A percentile compares a stretch with the other conserved stretches of the same genome.
phyloP scores from a whole-genome alignment of 345 rosid genomes.

The Gossypium ekmanianum region DNA sequence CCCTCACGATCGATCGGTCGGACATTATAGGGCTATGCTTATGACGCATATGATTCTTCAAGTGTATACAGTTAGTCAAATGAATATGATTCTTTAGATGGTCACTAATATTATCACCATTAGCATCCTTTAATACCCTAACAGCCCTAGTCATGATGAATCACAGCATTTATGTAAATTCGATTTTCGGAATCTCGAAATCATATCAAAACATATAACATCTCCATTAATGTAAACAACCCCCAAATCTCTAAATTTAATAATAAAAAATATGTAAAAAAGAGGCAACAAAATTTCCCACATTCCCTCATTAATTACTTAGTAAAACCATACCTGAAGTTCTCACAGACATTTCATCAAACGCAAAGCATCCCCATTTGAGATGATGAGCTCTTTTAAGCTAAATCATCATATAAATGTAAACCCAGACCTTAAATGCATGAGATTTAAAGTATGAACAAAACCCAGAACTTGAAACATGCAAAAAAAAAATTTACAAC shows the following conservation, averaged over 20 bases:
- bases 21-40: constrained; percentile 78
- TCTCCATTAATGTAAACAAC: constrained; percentile 17
- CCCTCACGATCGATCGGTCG: constrained; percentile 82
- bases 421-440: too few species aligned
- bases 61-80: constrained; percentile 92
- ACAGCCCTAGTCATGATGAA: constrained; percentile 82
- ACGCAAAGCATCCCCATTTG: too few species aligned
- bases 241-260: constrained; percentile 19
- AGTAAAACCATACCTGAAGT: too few species aligned
- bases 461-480: too few species aligned
- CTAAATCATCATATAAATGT: too few species aligned
- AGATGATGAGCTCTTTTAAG: too few species aligned
- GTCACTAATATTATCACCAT: constrained; percentile 81
- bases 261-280: too few species aligned
- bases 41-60: constrained; percentile 92
- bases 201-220: constrained; percentile 41
- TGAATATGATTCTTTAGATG: constrained; percentile 96
- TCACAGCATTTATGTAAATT: constrained; percentile 22
- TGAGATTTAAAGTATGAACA: too few species aligned
- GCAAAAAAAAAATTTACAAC: too few species aligned
- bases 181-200: constrained; percentile 24
- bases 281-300: too few species aligned
- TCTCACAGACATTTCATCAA: too few species aligned
- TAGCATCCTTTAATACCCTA: constrained; percentile 76
- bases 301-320: too few species aligned